Evolutionary conservation across 805 yeast genomes (phyloP).

Genomic region (Sungouiozyma ichnusensis): DNA sequence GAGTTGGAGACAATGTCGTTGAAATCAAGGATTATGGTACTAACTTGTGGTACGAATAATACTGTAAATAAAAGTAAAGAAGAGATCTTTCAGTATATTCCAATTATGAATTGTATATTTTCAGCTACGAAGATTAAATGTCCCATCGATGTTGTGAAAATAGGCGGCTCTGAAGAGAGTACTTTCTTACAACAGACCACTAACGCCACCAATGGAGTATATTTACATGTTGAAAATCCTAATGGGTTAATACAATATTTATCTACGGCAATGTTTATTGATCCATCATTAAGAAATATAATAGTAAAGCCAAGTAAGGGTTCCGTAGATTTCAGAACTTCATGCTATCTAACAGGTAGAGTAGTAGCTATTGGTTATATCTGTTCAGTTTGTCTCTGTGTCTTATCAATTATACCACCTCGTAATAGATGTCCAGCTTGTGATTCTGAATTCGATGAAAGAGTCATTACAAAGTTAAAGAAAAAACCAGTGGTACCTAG

Average conservation of each 20-base stretch:
- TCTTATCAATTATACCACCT: conserved; percentile 57
- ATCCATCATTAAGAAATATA: conserved; percentile 69
- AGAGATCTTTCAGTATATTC: conserved; percentile 71
- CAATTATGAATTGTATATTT: conserved; percentile 91
- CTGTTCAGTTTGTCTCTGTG: conserved; percentile 86
- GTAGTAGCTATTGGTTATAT: conserved; percentile 90
- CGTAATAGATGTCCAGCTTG: conserved; percentile 76
- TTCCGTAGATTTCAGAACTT: conserved; percentile 86
- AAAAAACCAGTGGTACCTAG: conserved; percentile 29
- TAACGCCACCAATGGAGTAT: conserved; percentile 89
- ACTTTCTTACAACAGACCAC: conserved; percentile 91
- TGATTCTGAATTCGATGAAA: conserved; percentile 61
- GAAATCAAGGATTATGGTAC: conserved; percentile 54
- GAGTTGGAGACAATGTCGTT: conserved; percentile 35
- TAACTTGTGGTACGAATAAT: conserved; percentile 29
- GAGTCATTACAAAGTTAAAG: conserved; percentile 45
- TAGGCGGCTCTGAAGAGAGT: conserved; percentile 41
- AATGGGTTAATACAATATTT: conserved; percentile 76
- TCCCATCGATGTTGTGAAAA: conserved; percentile 82
- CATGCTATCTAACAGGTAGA: conserved; percentile 84
- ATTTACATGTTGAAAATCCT: conserved; percentile 56
- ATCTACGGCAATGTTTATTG: conserved; percentile 72
- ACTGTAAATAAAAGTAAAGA: conserved; percentile 47
- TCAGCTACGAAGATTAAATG: conserved; percentile 89
- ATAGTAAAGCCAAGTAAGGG: conserved; percentile 74